These are phyloP conservation scores for Globisporangium splendens DNA, from an alignment of 352 stramenopile species.

Conservation along the genomic window DNA sequence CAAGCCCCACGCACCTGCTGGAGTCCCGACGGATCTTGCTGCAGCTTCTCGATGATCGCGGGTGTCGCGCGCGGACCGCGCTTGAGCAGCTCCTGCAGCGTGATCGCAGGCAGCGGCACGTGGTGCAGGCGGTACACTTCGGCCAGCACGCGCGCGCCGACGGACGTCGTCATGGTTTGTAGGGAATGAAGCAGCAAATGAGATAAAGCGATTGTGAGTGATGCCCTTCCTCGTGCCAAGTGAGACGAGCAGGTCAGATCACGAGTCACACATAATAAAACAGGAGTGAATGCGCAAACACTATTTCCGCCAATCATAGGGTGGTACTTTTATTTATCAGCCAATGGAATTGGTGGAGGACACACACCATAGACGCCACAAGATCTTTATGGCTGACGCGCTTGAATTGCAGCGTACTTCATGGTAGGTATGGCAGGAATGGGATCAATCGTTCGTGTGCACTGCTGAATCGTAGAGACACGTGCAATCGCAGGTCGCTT, in stretches of 20 bases:
- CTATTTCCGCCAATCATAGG: constrained; percentile 20
- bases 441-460: too few relatives aligned
- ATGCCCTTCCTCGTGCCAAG: too few relatives aligned
- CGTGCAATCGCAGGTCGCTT: too few relatives aligned
- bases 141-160: constrained; percentile 59
- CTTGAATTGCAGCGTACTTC: too few relatives aligned
- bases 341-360: constrained; percentile 8
- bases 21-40: constrained; percentile 42
- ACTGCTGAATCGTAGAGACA: too few relatives aligned
- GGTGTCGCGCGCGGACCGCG: constrained; percentile 50
- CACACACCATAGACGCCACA: background rate
- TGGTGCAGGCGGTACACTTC: constrained; percentile 84
- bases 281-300: constrained; percentile 38
- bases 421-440: too few relatives aligned
- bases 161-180: constrained; percentile 24
- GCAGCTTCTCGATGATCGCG: constrained; percentile 44
- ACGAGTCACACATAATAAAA: background rate
- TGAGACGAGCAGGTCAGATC: background rate
- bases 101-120: constrained; percentile 77
- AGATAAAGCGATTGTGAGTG: too few relatives aligned
- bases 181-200: too few relatives aligned
- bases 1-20: constrained; percentile 17
- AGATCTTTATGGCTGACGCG: background rate
- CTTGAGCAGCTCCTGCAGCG: constrained; percentile 70
- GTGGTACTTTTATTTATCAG: constrained; percentile 8